These are phyloP conservation scores for Rubroboletus satanas DNA, from an alignment of 768 basidiomycete species.

Conservation along the genomic window DNA sequence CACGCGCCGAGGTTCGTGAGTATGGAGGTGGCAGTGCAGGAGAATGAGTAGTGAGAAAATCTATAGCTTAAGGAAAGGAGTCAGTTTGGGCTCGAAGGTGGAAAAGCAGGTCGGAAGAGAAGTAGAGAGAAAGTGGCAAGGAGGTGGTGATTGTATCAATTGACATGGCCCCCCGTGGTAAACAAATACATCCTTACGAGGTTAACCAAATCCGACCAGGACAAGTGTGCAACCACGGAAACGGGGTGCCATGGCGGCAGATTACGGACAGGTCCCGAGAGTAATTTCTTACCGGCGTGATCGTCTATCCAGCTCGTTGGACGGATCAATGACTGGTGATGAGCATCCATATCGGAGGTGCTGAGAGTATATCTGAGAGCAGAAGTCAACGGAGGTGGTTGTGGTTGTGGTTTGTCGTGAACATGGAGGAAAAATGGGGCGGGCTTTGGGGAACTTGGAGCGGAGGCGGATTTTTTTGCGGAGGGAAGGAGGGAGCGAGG, in stretches of 20 bases:
- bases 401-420: slow-evolving; percentile 39
- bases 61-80: slow-evolving; percentile 21
- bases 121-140: slow-evolving; percentile 1
- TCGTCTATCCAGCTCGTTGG: slow-evolving; percentile 27
- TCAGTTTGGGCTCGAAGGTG: slow-evolving; percentile 15
- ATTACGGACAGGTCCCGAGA: slow-evolving; percentile 5
- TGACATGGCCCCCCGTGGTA: slow-evolving; percentile 20
- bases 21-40: slow-evolving; percentile 33
- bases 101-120: slow-evolving; percentile 16
- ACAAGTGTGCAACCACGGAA: slow-evolving; percentile 10
- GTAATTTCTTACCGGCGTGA: slow-evolving; percentile 20
- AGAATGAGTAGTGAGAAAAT: slow-evolving; percentile 29
- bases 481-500: slow-evolving; percentile 24
- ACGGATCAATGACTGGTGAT: slow-evolving; percentile 17
- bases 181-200: slow-evolving; percentile 17
- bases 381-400: slow-evolving; percentile 38
- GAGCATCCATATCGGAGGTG: slow-evolving; percentile 26
- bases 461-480: slow-evolving; percentile 22
- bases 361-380: slow-evolving; percentile 19
- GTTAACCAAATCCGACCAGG: slow-evolving; percentile 6
- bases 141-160: slow-evolving; percentile 13
- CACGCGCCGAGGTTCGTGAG: slow-evolving; percentile 29
- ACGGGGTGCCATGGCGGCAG: slow-evolving; percentile 11
- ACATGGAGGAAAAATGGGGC: slow-evolving; percentile 6
- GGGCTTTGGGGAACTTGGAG: slow-evolving; percentile 24